Evolutionary conservation across 2,329 filamentous ascomycete genomes (phyloP).

Genomic region (Ascochyta clinopodiicola): DNA sequence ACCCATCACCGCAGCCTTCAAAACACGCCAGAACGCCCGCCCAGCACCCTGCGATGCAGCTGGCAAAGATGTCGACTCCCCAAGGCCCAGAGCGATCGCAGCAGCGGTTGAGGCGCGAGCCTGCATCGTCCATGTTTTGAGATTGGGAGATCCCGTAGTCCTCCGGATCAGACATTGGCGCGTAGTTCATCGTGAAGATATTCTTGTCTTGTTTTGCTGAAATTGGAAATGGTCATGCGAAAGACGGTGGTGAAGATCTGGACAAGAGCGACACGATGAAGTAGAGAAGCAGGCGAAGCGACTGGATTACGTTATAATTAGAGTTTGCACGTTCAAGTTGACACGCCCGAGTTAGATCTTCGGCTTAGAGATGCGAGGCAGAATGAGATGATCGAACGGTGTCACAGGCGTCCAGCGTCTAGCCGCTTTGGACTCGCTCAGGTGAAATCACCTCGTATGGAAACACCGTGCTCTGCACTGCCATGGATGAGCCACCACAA

Average conservation of each 20-base stretch:
- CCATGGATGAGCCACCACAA: constrained; percentile 5
- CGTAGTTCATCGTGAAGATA: constrained; percentile 13
- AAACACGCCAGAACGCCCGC: constrained; percentile 17
- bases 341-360: constrained; percentile 2
- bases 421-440: constrained; percentile 7
- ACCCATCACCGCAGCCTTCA: constrained; percentile 14
- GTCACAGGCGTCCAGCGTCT: constrained; percentile 12
- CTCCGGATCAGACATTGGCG: constrained; percentile 14
- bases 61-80: constrained; percentile 21
- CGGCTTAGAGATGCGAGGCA: not conserved
- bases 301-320: not conserved
- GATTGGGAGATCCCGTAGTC: constrained; percentile 12
- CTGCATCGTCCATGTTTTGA: constrained; percentile 7
- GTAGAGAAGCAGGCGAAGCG: not conserved
- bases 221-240: not conserved
- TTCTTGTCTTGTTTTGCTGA: not conserved
- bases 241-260: not conserved
- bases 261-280: not conserved
- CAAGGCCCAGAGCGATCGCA: constrained; percentile 21
- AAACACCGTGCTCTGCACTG: not conserved
- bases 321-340: not conserved
- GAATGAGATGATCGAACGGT: not conserved
- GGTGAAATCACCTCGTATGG: not conserved
- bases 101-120: constrained; percentile 7
- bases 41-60: constrained; percentile 20